Evolutionary conservation across 192 early-diverging fungal species (phyloP).

Genomic region (Coemansia sp.): DNA sequence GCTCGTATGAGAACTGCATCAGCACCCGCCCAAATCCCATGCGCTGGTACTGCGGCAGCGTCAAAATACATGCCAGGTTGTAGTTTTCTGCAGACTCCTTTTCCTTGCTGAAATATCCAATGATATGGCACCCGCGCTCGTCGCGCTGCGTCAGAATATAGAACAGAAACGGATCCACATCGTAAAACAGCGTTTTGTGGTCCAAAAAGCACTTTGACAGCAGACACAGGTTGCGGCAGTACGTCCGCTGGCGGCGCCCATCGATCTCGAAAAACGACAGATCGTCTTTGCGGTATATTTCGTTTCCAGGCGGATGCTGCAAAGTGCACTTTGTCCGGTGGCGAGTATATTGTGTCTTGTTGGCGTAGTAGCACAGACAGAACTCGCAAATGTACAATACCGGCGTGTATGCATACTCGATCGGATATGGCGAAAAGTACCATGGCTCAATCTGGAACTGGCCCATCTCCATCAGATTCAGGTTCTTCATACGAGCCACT

Average conservation of each 20-base stretch:
- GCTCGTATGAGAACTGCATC: slow-evolving; percentile 96
- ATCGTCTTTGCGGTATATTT: slow-evolving; percentile 92
- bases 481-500: slow-evolving; percentile 91
- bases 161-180: slow-evolving; percentile 98
- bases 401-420: slow-evolving; percentile 77
- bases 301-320: slow-evolving; percentile 97
- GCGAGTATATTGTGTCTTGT: slow-evolving; percentile 70
- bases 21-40: slow-evolving; percentile 93
- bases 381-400: slow-evolving; percentile 94
- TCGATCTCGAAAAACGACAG: slow-evolving; percentile 99
- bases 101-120: slow-evolving; percentile 99
- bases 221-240: slow-evolving; percentile 94
- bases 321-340: slow-evolving; percentile 87
- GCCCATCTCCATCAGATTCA: slow-evolving; percentile 91
- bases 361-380: slow-evolving; percentile 82
- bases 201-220: slow-evolving; percentile 97
- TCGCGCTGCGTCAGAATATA: slow-evolving; percentile 93
- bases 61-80: slow-evolving; percentile 98
- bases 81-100: slow-evolving; percentile 96
- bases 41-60: slow-evolving; percentile 94
- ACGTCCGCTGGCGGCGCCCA: slow-evolving; percentile 86
- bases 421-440: slow-evolving; percentile 99
- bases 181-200: slow-evolving; percentile 98
- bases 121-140: slow-evolving; percentile 81
- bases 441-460: slow-evolving; percentile 90